Conservation (phyloP, 192 early-diverging fungal genomes). For the Phlyctochytrium arcticum region DNA sequence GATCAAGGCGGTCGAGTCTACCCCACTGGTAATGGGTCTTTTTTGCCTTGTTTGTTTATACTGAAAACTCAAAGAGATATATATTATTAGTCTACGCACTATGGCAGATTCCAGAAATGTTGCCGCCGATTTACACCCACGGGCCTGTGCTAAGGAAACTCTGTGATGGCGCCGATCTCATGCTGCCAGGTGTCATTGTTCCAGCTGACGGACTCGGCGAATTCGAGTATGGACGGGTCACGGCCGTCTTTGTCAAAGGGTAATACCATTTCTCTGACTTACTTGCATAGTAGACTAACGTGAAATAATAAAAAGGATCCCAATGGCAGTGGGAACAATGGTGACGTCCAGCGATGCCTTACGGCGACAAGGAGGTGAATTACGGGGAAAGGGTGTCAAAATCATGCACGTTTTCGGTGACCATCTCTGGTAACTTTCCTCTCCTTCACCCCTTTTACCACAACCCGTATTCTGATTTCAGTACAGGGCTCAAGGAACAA, state of each 20-base stretch:
- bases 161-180: constrained; percentile 76
- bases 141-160: constrained; percentile 66
- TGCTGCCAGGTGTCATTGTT: constrained; percentile 70
- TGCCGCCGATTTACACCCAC: constrained; percentile 67
- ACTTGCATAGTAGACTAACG: neutral
- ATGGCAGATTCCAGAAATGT: constrained; percentile 65
- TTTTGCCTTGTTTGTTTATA: neutral
- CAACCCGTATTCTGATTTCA: neutral
- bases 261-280: neutral
- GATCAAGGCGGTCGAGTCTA: constrained; percentile 48
- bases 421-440: constrained; percentile 63
- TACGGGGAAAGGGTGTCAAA: constrained; percentile 76
- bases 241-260: constrained; percentile 52
- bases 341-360: constrained; percentile 48
- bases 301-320: constrained; percentile 1
- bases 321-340: constrained; percentile 69
- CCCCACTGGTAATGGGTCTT: constrained; percentile 52
- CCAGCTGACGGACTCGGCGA: constrained; percentile 36
- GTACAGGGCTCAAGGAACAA: constrained; percentile 43
- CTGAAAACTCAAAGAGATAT: neutral
- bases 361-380: constrained; percentile 45
- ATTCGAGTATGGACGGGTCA: constrained; percentile 47
- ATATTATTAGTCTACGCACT: constrained; percentile 66
- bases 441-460: neutral
- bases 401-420: constrained; percentile 75